phyloP scores from a whole-genome alignment of 257 asterid genomes.

The Cinchona pubescens region DNA sequence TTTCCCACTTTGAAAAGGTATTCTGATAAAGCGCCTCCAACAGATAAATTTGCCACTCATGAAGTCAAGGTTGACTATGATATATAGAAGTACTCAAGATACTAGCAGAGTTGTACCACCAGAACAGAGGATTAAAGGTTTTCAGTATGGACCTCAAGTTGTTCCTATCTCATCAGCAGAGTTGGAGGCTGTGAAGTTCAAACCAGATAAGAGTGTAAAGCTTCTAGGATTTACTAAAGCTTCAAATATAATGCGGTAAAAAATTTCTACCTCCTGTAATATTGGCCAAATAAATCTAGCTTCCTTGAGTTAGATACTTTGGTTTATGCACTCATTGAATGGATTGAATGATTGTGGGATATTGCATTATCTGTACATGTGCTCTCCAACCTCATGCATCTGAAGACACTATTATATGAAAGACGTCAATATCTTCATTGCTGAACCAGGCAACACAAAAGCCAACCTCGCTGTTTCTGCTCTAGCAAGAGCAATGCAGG shows the following conservation, averaged over 20 bases:
- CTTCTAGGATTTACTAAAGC: conserved; percentile 86
- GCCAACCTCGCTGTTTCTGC: conserved; percentile 80
- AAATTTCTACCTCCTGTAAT: background rate
- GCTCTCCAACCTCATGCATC: conserved; percentile 26
- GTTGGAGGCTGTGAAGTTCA: conserved; percentile 90
- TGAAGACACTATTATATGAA: conserved; percentile 83
- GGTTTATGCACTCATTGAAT: conserved; percentile 11
- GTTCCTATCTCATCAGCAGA: conserved; percentile 94
- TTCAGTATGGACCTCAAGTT: conserved; percentile 94
- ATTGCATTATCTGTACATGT: conserved; percentile 13
- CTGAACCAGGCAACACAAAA: conserved; percentile 78
- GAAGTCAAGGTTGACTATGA: conserved; percentile 84
- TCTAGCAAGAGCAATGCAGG: conserved; percentile 90
- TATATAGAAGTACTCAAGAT: conserved; percentile 56
- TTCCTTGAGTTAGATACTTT: conserved; percentile 20
- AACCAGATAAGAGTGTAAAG: conserved; percentile 92
- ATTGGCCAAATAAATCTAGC: background rate
- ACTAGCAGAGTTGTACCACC: conserved; percentile 80
- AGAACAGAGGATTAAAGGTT: conserved; percentile 93
- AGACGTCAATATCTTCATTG: conserved; percentile 88
- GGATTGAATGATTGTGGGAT: conserved; percentile 11
- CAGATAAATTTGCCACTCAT: conserved; percentile 89
- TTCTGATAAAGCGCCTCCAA: conserved; percentile 86
- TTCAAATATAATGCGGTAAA: conserved; percentile 87
- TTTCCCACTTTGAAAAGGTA: conserved; percentile 87